A percentile compares a stretch with the other conserved stretches of the same genome.
Evolutionary conservation across 306 rosid genomes (phyloP).

Genomic region (Lagenaria siceraria): DNA sequence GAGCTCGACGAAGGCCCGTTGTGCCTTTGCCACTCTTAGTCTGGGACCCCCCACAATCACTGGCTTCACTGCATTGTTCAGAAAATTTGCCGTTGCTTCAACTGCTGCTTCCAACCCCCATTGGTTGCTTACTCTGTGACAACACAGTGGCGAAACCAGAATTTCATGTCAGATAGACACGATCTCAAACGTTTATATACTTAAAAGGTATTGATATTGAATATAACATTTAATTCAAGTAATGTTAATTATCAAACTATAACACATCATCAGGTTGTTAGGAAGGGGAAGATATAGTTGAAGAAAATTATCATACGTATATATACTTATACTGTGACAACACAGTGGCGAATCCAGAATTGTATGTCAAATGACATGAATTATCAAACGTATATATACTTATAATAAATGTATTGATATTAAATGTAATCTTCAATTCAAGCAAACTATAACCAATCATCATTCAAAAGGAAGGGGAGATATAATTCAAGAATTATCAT

Average conservation of each 20-base stretch:
- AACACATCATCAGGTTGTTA: background rate
- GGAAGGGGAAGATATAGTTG: background rate
- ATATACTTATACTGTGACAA: too few species aligned
- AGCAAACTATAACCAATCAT: background rate
- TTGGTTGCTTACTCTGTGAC: slow-evolving; percentile 47
- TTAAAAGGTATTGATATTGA: background rate
- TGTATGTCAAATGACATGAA: background rate
- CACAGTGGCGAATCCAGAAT: background rate
- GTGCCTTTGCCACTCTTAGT: slow-evolving; percentile 58
- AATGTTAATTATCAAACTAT: background rate
- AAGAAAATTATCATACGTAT: too few species aligned
- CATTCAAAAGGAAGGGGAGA: background rate
- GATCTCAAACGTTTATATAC: background rate
- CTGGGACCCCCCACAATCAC: slow-evolving; percentile 77
- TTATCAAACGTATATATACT: background rate
- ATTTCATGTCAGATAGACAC: background rate
- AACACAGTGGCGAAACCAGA: background rate
- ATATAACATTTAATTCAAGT: background rate
- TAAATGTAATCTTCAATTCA: background rate
- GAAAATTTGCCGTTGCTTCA: slow-evolving; percentile 63
- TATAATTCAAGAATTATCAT: background rate
- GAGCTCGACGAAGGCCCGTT: slow-evolving; percentile 50
- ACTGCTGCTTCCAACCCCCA: slow-evolving; percentile 79
- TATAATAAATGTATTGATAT: background rate
- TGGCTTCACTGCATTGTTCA: slow-evolving; percentile 72